Evolutionary conservation across 2,329 filamentous ascomycete genomes (phyloP), one percentile per base, ranked within the genome.

Genomic region (Penicillium sp.): DNA sequence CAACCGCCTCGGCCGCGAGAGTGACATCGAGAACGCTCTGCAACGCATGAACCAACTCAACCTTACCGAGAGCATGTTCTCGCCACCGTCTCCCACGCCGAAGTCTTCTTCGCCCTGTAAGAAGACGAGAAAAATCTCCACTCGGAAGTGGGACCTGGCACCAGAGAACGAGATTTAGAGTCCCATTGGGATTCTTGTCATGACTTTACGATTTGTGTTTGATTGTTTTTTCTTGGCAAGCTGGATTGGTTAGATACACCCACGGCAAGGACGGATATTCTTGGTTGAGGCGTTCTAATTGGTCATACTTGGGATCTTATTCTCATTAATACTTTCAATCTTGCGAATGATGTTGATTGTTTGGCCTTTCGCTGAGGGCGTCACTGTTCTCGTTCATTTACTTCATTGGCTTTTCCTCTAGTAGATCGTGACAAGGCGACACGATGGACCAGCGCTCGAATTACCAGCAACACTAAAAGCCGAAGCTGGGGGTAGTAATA

Each of bases 121-220:
- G 69, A 78, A 76, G 54, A 70, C 68, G 35, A 73, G 77, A 50
- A 81, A 79, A 62, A 70, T 82, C 68, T 78, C 77, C 7, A 76
- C 79, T 2, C 68, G 79, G 52, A 81, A 80, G 64, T 79, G 77
- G 73, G 79, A 82, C 66, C 62, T 81, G 53, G 79, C 72, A 4
- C 76, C 78, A 1, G 78, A 79, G 58, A 73, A 75, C 47, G 73
- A 78, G 50, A 66, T 73, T 27, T 72, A 61, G 64, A 10, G 7
- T 35, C 33, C n/a, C 10, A 10, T 16, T 41, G 43, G 2, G 39
- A 22, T 47, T 18, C 36, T 47, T 46, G 22, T 60, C 51, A 68
- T 51, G 66, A 68, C 60, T 39, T 64, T 56, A 68, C 41, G 66
- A 67, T 54, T 55, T 57, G 46, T 54, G 49, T 56, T 60, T 35